Percentiles rank a stretch among this genome's conserved stretches.
phyloP scores from a whole-genome alignment of 306 rosid species.

The Prunus mume region DNA sequence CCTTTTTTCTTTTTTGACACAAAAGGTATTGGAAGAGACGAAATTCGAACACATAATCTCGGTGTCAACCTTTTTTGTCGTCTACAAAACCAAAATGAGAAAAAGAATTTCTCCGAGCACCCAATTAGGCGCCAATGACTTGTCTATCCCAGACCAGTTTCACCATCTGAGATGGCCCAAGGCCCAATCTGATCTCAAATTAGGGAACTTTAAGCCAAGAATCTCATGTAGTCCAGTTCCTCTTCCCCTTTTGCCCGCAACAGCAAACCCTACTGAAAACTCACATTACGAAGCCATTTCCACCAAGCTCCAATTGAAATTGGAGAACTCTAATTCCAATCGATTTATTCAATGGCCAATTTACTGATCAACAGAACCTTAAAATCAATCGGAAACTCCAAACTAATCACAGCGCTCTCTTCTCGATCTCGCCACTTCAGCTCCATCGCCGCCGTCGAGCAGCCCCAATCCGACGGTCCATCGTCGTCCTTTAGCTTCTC shows the following conservation, averaged over 20 bases:
- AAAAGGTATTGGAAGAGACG: too few species aligned
- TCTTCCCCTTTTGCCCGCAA: too few species aligned
- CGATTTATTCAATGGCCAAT: constrained; percentile 32
- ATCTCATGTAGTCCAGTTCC: not conserved
- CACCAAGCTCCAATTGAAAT: not conserved
- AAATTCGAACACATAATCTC: too few species aligned
- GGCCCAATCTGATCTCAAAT: not conserved
- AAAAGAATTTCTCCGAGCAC: too few species aligned
- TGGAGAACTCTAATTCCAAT: not conserved
- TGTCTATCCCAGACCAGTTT: too few species aligned
- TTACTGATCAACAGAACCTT: constrained; percentile 33
- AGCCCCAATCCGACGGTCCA: constrained; percentile 29
- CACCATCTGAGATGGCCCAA: not conserved
- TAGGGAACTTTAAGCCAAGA: too few species aligned
- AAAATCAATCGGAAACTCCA: constrained; percentile 10
- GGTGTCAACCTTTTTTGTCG: too few species aligned
- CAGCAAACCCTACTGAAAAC: not conserved
- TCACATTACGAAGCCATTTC: not conserved
- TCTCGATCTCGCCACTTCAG: constrained; percentile 27
- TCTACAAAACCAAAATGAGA: too few species aligned
- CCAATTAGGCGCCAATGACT: too few species aligned
- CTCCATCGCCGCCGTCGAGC: constrained; percentile 46
- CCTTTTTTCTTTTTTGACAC: too few species aligned
- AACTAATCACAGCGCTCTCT: constrained; percentile 23
- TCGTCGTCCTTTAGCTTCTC: constrained; percentile 64